Percentiles rank a stretch among this genome's conserved stretches.
These are phyloP conservation scores for Trichoderma brevicompactum DNA, from an alignment of 2,329 filamentous ascomycete species.

Conservation along the genomic window DNA sequence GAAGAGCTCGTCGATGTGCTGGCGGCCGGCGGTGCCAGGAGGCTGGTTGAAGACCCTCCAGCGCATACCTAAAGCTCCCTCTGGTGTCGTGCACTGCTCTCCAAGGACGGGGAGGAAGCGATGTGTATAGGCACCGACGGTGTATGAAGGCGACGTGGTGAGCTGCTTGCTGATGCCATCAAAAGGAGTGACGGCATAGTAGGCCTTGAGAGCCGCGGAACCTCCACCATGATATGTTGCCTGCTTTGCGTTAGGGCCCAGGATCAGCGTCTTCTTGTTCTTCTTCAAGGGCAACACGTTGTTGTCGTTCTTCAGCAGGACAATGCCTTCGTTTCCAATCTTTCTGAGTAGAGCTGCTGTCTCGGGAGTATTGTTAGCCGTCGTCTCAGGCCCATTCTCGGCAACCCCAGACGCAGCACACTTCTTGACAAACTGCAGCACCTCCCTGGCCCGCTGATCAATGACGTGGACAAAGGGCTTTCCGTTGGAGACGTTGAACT, in stretches of 20 bases:
- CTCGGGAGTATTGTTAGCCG: conserved; percentile 61
- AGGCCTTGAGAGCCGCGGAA: conserved; percentile 62
- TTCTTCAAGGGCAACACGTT: conserved; percentile 66
- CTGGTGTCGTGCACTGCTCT: conserved; percentile 52
- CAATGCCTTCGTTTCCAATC: conserved; percentile 70
- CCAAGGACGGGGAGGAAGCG: conserved; percentile 66
- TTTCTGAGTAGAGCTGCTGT: conserved; percentile 66
- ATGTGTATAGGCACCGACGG: conserved; percentile 67
- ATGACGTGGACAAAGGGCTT: conserved; percentile 60
- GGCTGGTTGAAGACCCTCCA: conserved; percentile 67
- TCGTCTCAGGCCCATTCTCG: conserved; percentile 58
- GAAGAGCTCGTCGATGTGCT: conserved; percentile 56
- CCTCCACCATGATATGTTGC: conserved; percentile 67
- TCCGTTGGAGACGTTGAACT: conserved; percentile 58
- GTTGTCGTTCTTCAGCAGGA: conserved; percentile 74
- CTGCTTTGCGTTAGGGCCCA: conserved; percentile 62
- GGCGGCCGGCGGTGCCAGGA: conserved; percentile 51
- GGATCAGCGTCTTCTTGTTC: conserved; percentile 61
- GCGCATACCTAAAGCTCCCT: conserved; percentile 61
- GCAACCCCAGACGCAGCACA: conserved; percentile 58
- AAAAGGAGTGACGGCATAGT: conserved; percentile 73
- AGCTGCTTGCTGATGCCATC: conserved; percentile 68
- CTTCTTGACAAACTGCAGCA: conserved; percentile 64
- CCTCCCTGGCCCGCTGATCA: conserved; percentile 60
- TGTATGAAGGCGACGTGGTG: conserved; percentile 51